A percentile compares a stretch with the other conserved stretches of the same genome.
Evolutionary conservation across 306 rosid genomes (phyloP).

Genomic region (Vigna mungo): DNA sequence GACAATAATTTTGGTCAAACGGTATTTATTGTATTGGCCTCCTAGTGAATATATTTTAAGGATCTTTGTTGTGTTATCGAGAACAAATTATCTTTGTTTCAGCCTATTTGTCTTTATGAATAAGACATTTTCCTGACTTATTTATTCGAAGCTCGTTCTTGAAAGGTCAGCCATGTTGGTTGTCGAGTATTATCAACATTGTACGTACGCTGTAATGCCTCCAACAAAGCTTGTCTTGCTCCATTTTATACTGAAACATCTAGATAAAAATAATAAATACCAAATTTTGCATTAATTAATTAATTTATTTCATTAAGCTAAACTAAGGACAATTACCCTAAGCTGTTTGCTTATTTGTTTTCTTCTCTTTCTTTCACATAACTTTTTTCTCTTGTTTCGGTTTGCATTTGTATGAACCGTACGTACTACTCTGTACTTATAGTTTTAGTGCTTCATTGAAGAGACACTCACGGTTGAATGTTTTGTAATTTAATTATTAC

Average conservation of each 20-base stretch:
- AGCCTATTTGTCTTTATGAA: slow-evolving; percentile 47
- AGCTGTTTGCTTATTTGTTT: background rate
- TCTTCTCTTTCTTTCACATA: background rate
- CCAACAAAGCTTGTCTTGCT: slow-evolving; percentile 47
- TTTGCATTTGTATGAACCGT: background rate
- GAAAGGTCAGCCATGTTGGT: slow-evolving; percentile 51
- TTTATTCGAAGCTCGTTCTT: slow-evolving; percentile 44
- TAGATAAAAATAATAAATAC: background rate
- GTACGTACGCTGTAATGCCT: slow-evolving; percentile 19
- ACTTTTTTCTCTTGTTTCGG: background rate
- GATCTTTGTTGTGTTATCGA: slow-evolving; percentile 43
- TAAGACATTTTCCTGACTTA: slow-evolving; percentile 44
- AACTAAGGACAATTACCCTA: background rate
- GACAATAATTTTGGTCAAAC: background rate
- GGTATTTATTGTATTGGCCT: background rate
- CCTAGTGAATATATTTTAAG: slow-evolving; percentile 26
- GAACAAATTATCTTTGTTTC: slow-evolving; percentile 38
- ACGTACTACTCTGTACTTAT: slow-evolving; percentile 1
- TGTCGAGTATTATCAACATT: slow-evolving; percentile 38
- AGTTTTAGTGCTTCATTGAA: background rate
- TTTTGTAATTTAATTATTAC: background rate
- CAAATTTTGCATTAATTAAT: background rate
- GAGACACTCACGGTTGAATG: background rate
- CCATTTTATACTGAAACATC: background rate
- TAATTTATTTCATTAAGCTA: background rate